Evolutionary conservation across 768 basidiomycete species (phyloP).

Genomic region (Termitomyces sp.): DNA sequence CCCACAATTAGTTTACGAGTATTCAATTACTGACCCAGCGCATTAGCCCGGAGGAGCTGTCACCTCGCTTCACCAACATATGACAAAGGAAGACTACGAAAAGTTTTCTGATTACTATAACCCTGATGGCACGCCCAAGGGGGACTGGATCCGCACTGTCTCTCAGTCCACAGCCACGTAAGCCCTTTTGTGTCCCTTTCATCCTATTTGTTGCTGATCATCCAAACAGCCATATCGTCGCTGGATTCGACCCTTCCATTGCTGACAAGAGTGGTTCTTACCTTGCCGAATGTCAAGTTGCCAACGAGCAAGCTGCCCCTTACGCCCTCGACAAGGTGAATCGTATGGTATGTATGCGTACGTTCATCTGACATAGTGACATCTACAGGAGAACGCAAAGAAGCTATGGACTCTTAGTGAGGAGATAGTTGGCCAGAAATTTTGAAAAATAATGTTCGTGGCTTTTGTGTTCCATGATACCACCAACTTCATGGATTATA

Average conservation of each 20-base stretch:
- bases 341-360: background rate
- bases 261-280: slow-evolving; percentile 11
- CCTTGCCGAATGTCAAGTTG: slow-evolving; percentile 8
- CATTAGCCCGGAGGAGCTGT: slow-evolving; percentile 7
- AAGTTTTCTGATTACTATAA: slow-evolving; percentile 11
- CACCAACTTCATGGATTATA: background rate
- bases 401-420: slow-evolving; percentile 17
- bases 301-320: slow-evolving; percentile 8
- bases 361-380: background rate
- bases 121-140: slow-evolving; percentile 7
- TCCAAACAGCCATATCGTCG: slow-evolving; percentile 5
- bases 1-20: background rate
- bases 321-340: slow-evolving; percentile 10
- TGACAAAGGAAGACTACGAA: slow-evolving; percentile 13
- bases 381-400: slow-evolving; percentile 7
- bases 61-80: slow-evolving; percentile 7
- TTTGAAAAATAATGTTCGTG: background rate
- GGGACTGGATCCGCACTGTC: slow-evolving; percentile 6
- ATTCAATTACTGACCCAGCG: background rate
- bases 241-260: slow-evolving; percentile 10
- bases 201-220: background rate
- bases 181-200: background rate
- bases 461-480: background rate
- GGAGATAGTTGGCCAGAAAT: slow-evolving; percentile 13
- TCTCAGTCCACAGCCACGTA: slow-evolving; percentile 6